Percentiles rank a stretch among this genome's conserved stretches.
phyloP scores from a whole-genome alignment of 257 asterid species.

The Handroanthus guayacan region DNA sequence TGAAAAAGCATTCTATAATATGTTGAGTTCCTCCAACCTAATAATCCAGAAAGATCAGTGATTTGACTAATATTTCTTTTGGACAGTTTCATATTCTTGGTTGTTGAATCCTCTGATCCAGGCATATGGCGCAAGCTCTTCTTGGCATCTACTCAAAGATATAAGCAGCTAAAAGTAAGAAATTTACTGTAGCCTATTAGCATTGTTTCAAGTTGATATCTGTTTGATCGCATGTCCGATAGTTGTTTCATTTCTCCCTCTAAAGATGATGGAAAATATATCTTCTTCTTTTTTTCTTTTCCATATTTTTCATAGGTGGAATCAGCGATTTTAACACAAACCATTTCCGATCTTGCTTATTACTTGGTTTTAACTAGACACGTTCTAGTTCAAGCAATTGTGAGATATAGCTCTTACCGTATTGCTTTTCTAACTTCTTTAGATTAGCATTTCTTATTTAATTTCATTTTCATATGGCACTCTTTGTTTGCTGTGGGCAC shows the following conservation, averaged over 20 bases:
- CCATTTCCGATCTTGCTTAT: neutral
- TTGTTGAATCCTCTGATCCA: conserved; percentile 16
- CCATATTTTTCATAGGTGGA: conserved; percentile 4
- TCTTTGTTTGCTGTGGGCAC: neutral
- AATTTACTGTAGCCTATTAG: neutral
- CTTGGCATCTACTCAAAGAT: neutral
- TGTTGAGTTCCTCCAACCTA: no score
- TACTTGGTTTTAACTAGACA: neutral
- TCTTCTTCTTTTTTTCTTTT: neutral
- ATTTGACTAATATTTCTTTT: neutral
- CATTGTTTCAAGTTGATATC: neutral
- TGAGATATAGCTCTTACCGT: neutral
- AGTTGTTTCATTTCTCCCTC: neutral
- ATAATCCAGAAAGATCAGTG: no score
- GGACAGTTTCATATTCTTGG: conserved; percentile 18
- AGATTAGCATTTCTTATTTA: conserved; percentile 12
- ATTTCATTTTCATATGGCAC: neutral
- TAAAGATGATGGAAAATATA: neutral
- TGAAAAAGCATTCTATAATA: no score
- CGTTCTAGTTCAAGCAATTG: conserved; percentile 10
- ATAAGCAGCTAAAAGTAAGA: neutral
- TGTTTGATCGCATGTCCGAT: neutral
- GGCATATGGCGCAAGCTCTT: neutral
- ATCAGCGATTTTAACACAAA: neutral
- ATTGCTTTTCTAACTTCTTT: neutral